Base-by-base conservation (phyloP, 148 eudicot genomes). In the Diospyros kaki region DNA sequence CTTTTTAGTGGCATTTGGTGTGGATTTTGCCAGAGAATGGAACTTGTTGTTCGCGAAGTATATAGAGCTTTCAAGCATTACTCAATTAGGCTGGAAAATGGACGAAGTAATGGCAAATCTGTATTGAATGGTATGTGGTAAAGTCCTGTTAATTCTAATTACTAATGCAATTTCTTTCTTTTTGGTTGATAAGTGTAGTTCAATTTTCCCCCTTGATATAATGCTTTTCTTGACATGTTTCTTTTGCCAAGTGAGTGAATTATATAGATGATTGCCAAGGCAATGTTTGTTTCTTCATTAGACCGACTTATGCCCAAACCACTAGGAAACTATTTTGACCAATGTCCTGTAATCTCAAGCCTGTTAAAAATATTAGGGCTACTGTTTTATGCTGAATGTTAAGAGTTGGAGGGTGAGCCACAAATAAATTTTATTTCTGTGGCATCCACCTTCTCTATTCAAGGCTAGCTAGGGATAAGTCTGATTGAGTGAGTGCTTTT, bases 11-110 rank as follows among this genome's bases (percentile, higher is more conserved):
- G 79, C 77, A 84, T 82, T 65, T 94, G 95, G 95, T 94, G 98
- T 83, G 98, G 95, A 61, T 90, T 91, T 80, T 94, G 98, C 83
- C 97, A 88, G 76, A 88, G 97, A 81, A 91, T 86, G 91, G 95
- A 94, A 76, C 79, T 94, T 58, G 84, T 90, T 75, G 85, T 91
- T 72, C 90, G 93, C 77, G 98, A 94, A 90, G 97, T 87, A 69
- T 86, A 88, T 81, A 83, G 86, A 46, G 86, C 90, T 61, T 66
- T 90, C 56, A 87, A 91, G 78, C 86, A 84, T 74, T 90, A 91
- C 71, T 64, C 67, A 45, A 75, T 75, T 75, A 80, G 78, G 82
- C 77, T 79, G 69, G 82, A 75, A 13, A 77, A 70, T 78, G 79
- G 80, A 74, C 58, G 81, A 58, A 70, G 75, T 75, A 79, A 68